These are phyloP conservation scores for Iris pallida DNA, from an alignment of 116 monocot genomes.

Conservation along the genomic window DNA sequence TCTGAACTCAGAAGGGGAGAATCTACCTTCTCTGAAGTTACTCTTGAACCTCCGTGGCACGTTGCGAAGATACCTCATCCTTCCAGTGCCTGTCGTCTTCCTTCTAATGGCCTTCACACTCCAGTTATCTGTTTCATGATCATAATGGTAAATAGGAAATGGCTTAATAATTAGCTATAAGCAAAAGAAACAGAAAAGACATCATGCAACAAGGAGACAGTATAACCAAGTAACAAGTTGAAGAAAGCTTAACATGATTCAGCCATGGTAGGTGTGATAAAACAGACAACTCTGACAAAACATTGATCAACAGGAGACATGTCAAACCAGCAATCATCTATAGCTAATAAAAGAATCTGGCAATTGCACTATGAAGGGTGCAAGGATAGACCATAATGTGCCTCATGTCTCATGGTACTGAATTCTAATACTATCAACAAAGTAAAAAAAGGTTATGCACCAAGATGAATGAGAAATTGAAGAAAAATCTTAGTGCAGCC, in stretches of 20 bases:
- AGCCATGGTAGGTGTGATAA: too few relatives aligned
- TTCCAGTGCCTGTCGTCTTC: conserved; percentile 63
- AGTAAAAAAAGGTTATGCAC: too few relatives aligned
- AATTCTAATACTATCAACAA: neutral
- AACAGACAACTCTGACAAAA: too few relatives aligned
- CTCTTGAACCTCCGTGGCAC: conserved; percentile 53
- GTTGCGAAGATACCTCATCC: conserved; percentile 65
- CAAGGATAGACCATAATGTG: neutral
- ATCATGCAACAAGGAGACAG: too few relatives aligned
- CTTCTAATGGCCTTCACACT: conserved; percentile 51
- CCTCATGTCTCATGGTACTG: neutral
- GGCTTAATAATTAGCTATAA: too few relatives aligned
- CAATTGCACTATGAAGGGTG: neutral
- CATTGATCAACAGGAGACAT: too few relatives aligned
- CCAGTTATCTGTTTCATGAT: conserved; percentile 46
- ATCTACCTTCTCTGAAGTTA: conserved; percentile 50
- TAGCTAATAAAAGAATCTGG: too few relatives aligned
- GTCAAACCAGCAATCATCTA: too few relatives aligned
- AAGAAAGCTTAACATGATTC: too few relatives aligned
- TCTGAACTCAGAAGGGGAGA: too few relatives aligned
- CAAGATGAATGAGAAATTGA: neutral
- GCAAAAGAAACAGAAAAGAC: too few relatives aligned
- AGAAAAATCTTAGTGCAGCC: neutral
- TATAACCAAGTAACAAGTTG: too few relatives aligned
- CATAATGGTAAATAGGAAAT: neutral